Evolutionary conservation across 306 rosid genomes (phyloP), one percentile per base, ranked within the genome.

Genomic region (Prunus salicina): DNA sequence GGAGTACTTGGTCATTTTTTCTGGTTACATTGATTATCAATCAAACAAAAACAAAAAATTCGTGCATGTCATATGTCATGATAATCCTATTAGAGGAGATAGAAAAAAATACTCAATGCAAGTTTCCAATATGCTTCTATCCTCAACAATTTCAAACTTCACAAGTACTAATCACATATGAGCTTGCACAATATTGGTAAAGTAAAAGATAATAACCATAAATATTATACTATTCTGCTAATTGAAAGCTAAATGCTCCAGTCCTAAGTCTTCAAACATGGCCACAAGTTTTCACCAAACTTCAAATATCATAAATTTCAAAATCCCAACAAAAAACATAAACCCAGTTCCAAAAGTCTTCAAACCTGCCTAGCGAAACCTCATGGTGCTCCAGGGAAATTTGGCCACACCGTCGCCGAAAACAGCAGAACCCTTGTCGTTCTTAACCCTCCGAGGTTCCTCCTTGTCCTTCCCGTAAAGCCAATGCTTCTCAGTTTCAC

Each of bases 361-460:
- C 20, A 41, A 66, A 81, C 45, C 71, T 78, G 86, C 82, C 90
- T 80, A 76, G 46, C 78, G 87, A 75, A 89, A 78, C 84, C 84
- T 87, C 92, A 93, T 91, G 80, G 79, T 85, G 60, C 86, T 86
- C 98, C 96, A 93, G 0, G 98, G 98, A 68, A 93, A 93, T 83
- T 86, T 92, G 9, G 82, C 86, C 22, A 76, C 76, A 67, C 67
- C 76, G 7, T 80, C 78, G 43, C 79, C 64, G 67, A 82, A 43
- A 66, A 79, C 77, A 19, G 65, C 27, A 12, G 74, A 76, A 14
- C 71, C 72, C 69, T 66, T 85, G 52, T 66, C 73, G 18, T 62
- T 11, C 75, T 52, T 73, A 32, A 14, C 19, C 71, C 63, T 81
- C 4, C 53, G 67, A 3, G 50, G 25, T 55, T 74, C 83, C 52